Evolutionary conservation across 805 yeast genomes (phyloP).

Genomic region (Saccharomycopsis guyanensis): DNA sequence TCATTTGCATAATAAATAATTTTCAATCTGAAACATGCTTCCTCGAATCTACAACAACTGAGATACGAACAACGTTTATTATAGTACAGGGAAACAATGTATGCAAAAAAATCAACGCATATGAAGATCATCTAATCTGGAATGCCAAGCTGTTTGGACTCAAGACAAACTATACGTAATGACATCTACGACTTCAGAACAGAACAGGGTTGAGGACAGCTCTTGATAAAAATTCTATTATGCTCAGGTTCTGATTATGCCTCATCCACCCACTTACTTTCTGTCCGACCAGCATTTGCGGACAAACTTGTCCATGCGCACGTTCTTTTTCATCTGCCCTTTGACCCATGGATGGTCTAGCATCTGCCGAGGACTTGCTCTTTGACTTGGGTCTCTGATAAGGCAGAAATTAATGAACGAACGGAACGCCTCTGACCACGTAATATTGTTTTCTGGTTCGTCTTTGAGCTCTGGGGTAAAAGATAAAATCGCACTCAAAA

Average conservation of each 20-base stretch:
- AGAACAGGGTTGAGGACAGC: no score
- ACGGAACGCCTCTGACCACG: conserved; percentile 78
- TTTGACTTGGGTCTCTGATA: conserved; percentile 65
- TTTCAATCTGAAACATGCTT: no score
- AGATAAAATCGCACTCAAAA: conserved; percentile 71
- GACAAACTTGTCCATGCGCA: conserved; percentile 83
- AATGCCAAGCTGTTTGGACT: no score
- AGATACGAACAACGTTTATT: neutral
- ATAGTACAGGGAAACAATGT: neutral
- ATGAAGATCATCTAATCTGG: no score
- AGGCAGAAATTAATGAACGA: conserved; percentile 76
- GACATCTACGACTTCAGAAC: no score
- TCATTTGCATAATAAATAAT: no score
- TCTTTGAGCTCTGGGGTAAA: conserved; percentile 76
- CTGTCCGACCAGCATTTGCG: conserved; percentile 53
- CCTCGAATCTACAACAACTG: no score
- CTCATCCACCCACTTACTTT: no score
- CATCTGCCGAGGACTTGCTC: conserved; percentile 95
- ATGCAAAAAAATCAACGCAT: no score
- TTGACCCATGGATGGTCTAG: conserved; percentile 87
- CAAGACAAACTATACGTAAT: no score
- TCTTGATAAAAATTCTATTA: no score
- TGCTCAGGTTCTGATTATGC: no score
- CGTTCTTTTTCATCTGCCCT: conserved; percentile 64
- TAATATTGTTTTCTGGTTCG: conserved; percentile 64